These are phyloP conservation scores for Amanita exitialis DNA, from an alignment of 768 basidiomycete species.

Conservation along the genomic window DNA sequence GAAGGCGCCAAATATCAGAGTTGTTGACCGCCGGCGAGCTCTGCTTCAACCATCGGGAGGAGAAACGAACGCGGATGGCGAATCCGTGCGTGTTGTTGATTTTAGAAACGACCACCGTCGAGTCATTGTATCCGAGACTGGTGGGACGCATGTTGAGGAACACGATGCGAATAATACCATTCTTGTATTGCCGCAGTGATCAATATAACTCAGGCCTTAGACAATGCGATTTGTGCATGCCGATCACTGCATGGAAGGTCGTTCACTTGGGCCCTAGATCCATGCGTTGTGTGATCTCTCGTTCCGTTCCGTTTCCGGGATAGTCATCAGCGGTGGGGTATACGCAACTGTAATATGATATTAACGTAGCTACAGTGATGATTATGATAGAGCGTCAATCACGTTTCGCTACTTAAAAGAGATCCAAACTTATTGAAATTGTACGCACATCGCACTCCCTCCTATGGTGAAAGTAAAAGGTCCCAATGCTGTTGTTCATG, in stretches of 20 bases:
- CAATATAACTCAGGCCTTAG: conserved; percentile 19
- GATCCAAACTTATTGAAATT: too few species aligned
- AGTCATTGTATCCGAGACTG: conserved; percentile 6
- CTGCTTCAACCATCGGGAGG: conserved; percentile 20
- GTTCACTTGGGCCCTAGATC: neutral
- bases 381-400: too few species aligned
- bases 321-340: too few species aligned
- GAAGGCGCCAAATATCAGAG: conserved; percentile 49
- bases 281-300: neutral
- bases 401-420: too few species aligned
- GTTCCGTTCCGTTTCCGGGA: too few species aligned
- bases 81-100: conserved; percentile 45
- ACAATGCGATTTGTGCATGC: neutral
- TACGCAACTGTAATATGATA: too few species aligned
- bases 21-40: conserved; percentile 39
- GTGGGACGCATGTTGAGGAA: conserved; percentile 7
- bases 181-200: conserved; percentile 20
- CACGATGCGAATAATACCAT: conserved; percentile 10
- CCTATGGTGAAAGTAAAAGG: neutral
- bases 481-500: conserved; percentile 5
- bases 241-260: neutral
- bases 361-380: too few species aligned
- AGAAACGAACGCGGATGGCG: conserved; percentile 33
- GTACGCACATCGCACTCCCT: too few species aligned
- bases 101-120: conserved; percentile 28